These are phyloP conservation scores for Ramicandelaber brevisporus DNA, from an alignment of 192 early-diverging fungal species.

Conservation along the genomic window DNA sequence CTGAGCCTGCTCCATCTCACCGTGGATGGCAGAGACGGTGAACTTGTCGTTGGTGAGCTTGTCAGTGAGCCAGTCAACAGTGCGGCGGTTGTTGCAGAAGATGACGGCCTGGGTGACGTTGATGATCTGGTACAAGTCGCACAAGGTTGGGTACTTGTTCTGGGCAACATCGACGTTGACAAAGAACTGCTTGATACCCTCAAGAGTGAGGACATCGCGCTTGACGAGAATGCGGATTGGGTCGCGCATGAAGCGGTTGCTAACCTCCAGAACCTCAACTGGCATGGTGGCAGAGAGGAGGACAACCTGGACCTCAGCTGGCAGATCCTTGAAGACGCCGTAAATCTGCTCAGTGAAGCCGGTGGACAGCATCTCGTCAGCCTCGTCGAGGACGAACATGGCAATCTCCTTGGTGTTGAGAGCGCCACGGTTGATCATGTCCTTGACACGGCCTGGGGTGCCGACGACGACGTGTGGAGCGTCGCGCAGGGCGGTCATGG, in stretches of 20 bases:
- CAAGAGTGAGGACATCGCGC: slow-evolving; percentile 83
- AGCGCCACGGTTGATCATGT: slow-evolving; percentile 89
- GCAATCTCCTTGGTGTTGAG: slow-evolving; percentile 68
- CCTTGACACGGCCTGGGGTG: slow-evolving; percentile 93
- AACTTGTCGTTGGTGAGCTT: slow-evolving; percentile 75
- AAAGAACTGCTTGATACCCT: slow-evolving; percentile 95
- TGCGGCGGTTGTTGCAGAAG: slow-evolving; percentile 99
- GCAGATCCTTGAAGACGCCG: slow-evolving; percentile 83
- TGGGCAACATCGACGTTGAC: slow-evolving; percentile 97
- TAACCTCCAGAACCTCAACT: slow-evolving; percentile 78
- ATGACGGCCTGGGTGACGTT: slow-evolving; percentile 98
- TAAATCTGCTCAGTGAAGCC: slow-evolving; percentile 99
- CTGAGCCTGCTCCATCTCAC: slow-evolving; percentile 93
- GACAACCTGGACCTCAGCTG: slow-evolving; percentile 78
- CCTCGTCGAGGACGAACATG: slow-evolving; percentile 98
- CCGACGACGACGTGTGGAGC: slow-evolving; percentile 91
- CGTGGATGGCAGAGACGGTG: slow-evolving; percentile 97
- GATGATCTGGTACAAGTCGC: slow-evolving; percentile 94
- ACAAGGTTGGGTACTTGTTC: slow-evolving; percentile 97
- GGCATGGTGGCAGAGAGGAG: slow-evolving; percentile 96
- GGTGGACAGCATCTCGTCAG: slow-evolving; percentile 94
- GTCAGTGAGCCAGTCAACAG: slow-evolving; percentile 98
- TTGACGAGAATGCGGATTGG: slow-evolving; percentile 98
- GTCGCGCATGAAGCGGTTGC: slow-evolving; percentile 94
- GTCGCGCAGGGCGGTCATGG: slow-evolving; percentile 46